A percentile compares a stretch with the other conserved stretches of the same genome.
phyloP scores from a whole-genome alignment of 768 basidiomycete genomes.

The Multifurca ochricompacta region DNA sequence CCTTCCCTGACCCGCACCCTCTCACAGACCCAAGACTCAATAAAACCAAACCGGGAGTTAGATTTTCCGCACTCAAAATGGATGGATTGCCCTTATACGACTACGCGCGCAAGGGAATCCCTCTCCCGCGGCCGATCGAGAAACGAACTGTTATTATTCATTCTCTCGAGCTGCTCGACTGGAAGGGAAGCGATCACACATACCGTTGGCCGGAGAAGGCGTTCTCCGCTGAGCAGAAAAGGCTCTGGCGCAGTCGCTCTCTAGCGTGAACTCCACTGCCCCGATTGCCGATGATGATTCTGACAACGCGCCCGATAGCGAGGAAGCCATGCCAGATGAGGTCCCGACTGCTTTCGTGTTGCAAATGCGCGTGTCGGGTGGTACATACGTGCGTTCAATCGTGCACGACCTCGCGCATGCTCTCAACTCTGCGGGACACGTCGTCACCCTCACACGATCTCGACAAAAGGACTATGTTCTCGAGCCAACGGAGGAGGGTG shows the following conservation, averaged over 20 bases:
- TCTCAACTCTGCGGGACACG: conserved; percentile 84
- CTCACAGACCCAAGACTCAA: not conserved
- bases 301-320: conserved; percentile 27
- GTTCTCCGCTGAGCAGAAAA: conserved; percentile 60
- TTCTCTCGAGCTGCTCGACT: conserved; percentile 68
- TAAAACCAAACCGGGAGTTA: conserved; percentile 26
- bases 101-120: conserved; percentile 85
- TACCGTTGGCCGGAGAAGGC: conserved; percentile 71
- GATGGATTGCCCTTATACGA: conserved; percentile 93
- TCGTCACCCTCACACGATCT: conserved; percentile 84
- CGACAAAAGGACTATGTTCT: conserved; percentile 78
- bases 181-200: conserved; percentile 67
- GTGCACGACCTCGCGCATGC: conserved; percentile 87
- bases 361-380: conserved; percentile 89
- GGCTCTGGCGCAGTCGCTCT: conserved; percentile 60
- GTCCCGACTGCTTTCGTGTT: conserved; percentile 75
- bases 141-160: conserved; percentile 76
- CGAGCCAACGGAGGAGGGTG: conserved; percentile 41
- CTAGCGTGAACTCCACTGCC: conserved; percentile 37
- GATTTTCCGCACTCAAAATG: conserved; percentile 98
- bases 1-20: not conserved
- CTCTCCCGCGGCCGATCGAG: conserved; percentile 92
- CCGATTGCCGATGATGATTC: conserved; percentile 24
- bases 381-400: conserved; percentile 94
- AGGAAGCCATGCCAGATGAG: conserved; percentile 24